Evolutionary conservation across 139 green algal genomes (phyloP), one percentile per base, ranked within the genome.

Genomic region (Picochlorum sp.): DNA sequence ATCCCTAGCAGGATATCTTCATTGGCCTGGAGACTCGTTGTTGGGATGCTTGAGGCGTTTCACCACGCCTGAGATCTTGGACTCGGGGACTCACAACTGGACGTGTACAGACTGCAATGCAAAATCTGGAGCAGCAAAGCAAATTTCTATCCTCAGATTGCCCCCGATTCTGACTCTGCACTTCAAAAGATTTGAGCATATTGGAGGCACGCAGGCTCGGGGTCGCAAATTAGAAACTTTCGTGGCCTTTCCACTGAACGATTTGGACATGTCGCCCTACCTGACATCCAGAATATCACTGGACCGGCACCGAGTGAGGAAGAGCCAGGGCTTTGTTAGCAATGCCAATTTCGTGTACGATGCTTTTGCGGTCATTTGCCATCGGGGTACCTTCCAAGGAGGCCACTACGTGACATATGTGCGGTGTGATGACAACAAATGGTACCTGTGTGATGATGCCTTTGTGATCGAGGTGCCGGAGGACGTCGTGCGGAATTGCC

Each of bases 171-270:
- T 97, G 61, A 83, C 77, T 51, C 64, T 97, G 30, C 90, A 97
- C 70, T 67, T 92, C 28, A 97, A 97, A 75, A 77, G 90, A 30
- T 97, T 96, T 69, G 84, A 96, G 76, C 81, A 92, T 55, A 57
- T 49, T 21, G 80, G 37, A 31, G 60, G 56, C 6, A 26, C 49
- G 16, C 28, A 59, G 38, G 62, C 60, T 0, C 5, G 63, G 18
- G 73, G 63, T 24, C 67, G 63, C 23, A 96, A 96, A 78, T 68
- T 96, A 45, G 72, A 94, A 58, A 83, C 78, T 3, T 83, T 74
- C 66, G 69, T 96, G 30, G 10, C 50, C 11, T 96, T 95, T 66
- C 85, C 90, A 9, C 45, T 77, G 5, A 41, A 59, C 4, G 37
- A 51, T 4, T 71, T 96, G n/a, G 83, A 95, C 77, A 82, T 95